Base-by-base conservation (phyloP, 2,329 filamentous ascomycete genomes). In the Bimuria novae-zelandiae region DNA sequence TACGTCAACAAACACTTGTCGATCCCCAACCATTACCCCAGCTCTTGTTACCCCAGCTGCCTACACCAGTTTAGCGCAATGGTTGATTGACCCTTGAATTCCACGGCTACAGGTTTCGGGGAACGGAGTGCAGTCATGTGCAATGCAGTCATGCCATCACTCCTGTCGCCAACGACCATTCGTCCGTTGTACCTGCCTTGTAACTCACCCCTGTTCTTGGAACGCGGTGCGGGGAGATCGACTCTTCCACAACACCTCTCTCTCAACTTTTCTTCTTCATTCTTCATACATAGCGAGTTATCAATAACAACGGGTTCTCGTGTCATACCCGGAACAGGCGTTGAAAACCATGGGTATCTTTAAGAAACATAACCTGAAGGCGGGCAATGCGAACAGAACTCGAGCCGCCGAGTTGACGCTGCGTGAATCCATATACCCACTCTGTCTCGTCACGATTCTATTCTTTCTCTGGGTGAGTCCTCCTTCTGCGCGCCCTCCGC, bases 361-460 rank as follows among this genome's bases (percentile, higher is more conserved):
- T 54, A 64, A 67, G 51, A 65, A 50, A 45, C 61, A 62, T 16
- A 63, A 58, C 22, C 57, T 73, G 36, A 69, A 65, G 51, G 63
- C 61, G 39, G 64, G 67, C 51, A 69, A 73, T 49, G 72, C 76
- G 51, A 71, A 77, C 63, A 74, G 80, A 49, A 84, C 82, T 3
- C 77, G 74, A 19, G 82, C 82, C 17, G 78, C 82, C n/a, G 80
- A 88, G 69, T 76, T 90, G 56, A 89, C 86, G 0, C 69, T 89
- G 25, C 78, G 84, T 47, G 80, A 89, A 64, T 90, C 87, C 11
- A 78, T 90, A 48, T 82, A 82, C 60, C 88, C 88, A 3, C 79
- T 90, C 40, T 76, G 77, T 49, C 79, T 91, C 4, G 87, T 90
- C 46, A 87, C 84, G 0, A 75, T 85, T 42, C 72, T 87, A 1